Evolutionary conservation across 441 rosid species (phyloP).

Genomic region (Daphne laureola): DNA sequence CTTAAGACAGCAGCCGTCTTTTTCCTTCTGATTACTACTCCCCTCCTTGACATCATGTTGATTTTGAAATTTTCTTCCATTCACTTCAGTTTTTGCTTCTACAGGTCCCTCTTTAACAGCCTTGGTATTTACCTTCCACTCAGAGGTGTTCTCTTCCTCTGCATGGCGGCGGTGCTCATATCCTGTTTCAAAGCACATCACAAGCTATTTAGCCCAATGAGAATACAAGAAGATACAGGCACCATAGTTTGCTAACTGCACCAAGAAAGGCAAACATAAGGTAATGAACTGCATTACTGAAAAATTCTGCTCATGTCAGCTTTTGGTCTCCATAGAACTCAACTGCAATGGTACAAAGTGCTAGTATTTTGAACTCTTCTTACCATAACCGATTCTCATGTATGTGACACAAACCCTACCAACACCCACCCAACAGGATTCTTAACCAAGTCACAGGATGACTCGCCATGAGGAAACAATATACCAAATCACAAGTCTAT

Average conservation of each 20-base stretch:
- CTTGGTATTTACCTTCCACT: background rate
- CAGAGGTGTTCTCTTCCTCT: conserved; percentile 10
- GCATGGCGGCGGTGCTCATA: conserved; percentile 14
- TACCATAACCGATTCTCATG: too few relatives aligned
- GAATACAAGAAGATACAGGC: too few relatives aligned
- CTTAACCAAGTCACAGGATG: too few relatives aligned
- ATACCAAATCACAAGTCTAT: too few relatives aligned
- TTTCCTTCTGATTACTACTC: conserved; percentile 2
- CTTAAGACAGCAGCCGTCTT: conserved; percentile 8
- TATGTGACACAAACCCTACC: too few relatives aligned
- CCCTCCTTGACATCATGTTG: conserved; percentile 8
- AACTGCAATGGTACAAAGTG: too few relatives aligned
- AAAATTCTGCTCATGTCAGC: background rate
- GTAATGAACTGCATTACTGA: background rate
- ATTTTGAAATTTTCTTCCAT: background rate
- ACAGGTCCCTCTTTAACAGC: conserved; percentile 2
- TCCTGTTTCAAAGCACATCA: conserved; percentile 15
- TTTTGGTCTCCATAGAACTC: too few relatives aligned
- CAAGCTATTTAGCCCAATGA: background rate
- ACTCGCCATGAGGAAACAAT: too few relatives aligned
- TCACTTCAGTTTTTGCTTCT: conserved; percentile 4
- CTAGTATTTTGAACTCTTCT: too few relatives aligned
- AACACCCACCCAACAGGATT: too few relatives aligned
- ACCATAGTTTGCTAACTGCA: too few relatives aligned
- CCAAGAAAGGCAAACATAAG: too few relatives aligned